Evolutionary conservation across 208 protist genomes (phyloP).

Genomic region (Giardia duodenalis): DNA sequence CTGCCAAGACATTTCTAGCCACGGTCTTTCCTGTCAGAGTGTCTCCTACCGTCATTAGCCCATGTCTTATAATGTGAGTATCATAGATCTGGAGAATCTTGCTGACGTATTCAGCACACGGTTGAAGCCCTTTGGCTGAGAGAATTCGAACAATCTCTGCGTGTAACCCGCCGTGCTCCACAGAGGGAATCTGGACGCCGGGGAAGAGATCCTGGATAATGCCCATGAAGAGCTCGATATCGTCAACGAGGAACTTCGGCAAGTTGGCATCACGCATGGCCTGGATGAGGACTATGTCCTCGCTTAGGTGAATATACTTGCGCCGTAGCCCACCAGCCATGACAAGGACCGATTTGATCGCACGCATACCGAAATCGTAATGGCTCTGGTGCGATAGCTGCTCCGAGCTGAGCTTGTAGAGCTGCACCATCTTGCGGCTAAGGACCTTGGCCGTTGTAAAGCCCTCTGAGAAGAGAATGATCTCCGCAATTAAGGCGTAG

Average conservation of each 20-base stretch:
- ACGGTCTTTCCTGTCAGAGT: constrained; percentile 85
- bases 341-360: constrained; percentile 54
- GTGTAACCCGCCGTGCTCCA: constrained; percentile 70
- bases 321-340: constrained; percentile 43
- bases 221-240: constrained; percentile 82
- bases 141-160: constrained; percentile 63
- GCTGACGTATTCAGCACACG: constrained; percentile 44
- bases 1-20: constrained; percentile 73
- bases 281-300: constrained; percentile 85
- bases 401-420: constrained; percentile 54
- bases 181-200: constrained; percentile 69
- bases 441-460: constrained; percentile 62
- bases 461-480: constrained; percentile 70
- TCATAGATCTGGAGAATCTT: constrained; percentile 79
- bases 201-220: constrained; percentile 93
- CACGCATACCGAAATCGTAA: constrained; percentile 59
- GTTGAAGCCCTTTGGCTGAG: constrained; percentile 52
- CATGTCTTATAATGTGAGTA: constrained; percentile 79
- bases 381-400: constrained; percentile 59
- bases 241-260: constrained; percentile 92
- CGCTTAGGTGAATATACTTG: constrained; percentile 29
- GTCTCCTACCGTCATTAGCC: constrained; percentile 95
- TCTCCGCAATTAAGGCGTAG: constrained; percentile 55
- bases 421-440: constrained; percentile 51
- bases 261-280: constrained; percentile 87